Evolutionary conservation across 805 yeast genomes (phyloP).

Genomic region (Yarrowia keelungensis): DNA sequence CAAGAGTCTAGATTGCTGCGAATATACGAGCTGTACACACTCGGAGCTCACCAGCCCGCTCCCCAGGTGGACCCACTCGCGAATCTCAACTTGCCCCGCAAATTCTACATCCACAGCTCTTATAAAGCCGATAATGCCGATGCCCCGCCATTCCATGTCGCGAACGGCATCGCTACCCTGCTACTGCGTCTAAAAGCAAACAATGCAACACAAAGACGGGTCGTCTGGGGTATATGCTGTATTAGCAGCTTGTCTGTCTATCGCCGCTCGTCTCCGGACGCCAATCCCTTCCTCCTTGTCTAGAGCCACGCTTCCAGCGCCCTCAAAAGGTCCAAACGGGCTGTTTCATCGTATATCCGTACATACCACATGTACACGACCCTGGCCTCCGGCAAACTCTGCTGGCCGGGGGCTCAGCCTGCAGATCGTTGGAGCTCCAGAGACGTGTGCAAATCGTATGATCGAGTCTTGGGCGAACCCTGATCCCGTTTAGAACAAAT

Average conservation of each 20-base stretch:
- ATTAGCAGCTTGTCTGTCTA: too few relatives aligned
- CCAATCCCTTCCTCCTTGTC: not conserved
- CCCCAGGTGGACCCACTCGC: too few relatives aligned
- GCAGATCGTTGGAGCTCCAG: constrained; percentile 5
- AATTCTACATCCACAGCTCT: too few relatives aligned
- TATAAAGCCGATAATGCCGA: too few relatives aligned
- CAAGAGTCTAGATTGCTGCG: not conserved
- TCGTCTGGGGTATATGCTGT: not conserved
- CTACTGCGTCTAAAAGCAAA: not conserved
- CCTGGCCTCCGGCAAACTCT: not conserved
- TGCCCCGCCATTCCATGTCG: not conserved
- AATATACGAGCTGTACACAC: too few relatives aligned
- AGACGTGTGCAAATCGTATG: constrained; percentile 19
- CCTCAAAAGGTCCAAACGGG: too few relatives aligned
- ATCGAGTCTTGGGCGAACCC: constrained; percentile 2
- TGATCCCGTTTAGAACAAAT: not conserved
- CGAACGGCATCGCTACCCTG: constrained; percentile 11
- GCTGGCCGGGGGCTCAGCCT: constrained; percentile 22
- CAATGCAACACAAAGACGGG: not conserved
- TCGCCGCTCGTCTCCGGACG: not conserved
- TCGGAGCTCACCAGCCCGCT: too few relatives aligned
- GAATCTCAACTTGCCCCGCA: too few relatives aligned
- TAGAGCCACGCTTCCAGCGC: not conserved
- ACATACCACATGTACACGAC: constrained; percentile 7
- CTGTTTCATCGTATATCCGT: constrained; percentile 25